phyloP scores from a whole-genome alignment of 1,139 yeast species.

The Debaryomyces singareniensis region DNA sequence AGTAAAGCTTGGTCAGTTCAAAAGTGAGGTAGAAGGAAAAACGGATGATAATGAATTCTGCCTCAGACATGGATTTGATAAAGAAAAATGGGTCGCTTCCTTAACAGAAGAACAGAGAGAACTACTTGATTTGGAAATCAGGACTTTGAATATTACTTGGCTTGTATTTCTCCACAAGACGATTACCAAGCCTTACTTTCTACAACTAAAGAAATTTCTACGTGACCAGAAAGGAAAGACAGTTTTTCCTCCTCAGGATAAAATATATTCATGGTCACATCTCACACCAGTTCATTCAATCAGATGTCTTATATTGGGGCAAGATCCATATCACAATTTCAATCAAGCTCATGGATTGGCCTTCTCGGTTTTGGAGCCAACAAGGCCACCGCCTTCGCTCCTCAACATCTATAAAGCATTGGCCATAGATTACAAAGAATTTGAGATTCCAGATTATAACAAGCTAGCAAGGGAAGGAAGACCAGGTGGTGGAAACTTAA shows the following conservation, averaged over 20 bases:
- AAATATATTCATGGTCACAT: conserved; percentile 92
- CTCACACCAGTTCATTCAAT: conserved; percentile 72
- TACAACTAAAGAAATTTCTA: conserved; percentile 62
- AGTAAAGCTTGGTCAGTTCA: not conserved
- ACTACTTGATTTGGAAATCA: conserved; percentile 62
- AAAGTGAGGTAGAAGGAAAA: conserved; percentile 1
- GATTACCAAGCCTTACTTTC: conserved; percentile 78
- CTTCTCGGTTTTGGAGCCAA: conserved; percentile 79
- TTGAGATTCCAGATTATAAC: conserved; percentile 45
- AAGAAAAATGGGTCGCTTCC: conserved; percentile 45
- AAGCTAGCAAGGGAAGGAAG: conserved; percentile 19
- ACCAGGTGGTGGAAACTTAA: conserved; percentile 59
- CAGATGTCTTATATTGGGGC: conserved; percentile 82
- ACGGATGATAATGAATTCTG: conserved; percentile 12
- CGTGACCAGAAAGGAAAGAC: conserved; percentile 28
- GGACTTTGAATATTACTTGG: conserved; percentile 74
- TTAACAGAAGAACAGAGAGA: conserved; percentile 47
- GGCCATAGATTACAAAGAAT: conserved; percentile 65
- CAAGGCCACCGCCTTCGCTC: conserved; percentile 86
- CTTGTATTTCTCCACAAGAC: conserved; percentile 61
- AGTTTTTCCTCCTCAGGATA: conserved; percentile 70
- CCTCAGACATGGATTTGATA: conserved; percentile 32
- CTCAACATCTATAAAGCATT: conserved; percentile 81
- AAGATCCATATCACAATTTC: conserved; percentile 90
- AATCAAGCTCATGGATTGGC: conserved; percentile 98